phyloP scores from a whole-genome alignment of 257 asterid genomes.

The Avicennia marina region DNA sequence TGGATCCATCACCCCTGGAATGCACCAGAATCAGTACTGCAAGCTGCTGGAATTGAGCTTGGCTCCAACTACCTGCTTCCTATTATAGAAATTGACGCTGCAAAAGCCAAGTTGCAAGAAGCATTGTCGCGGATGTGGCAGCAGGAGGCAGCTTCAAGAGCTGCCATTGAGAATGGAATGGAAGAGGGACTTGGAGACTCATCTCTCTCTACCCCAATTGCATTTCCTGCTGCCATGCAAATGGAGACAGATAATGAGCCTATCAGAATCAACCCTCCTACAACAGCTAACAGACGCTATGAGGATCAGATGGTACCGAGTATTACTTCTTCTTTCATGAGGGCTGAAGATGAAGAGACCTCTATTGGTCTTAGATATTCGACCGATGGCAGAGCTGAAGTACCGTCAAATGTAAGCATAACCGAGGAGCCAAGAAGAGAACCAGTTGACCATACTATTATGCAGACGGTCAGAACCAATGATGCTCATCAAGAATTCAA shows the following conservation, averaged over 20 bases:
- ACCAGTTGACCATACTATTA: conserved; percentile 11
- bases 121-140: conserved; percentile 61
- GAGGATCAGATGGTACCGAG: conserved; percentile 76
- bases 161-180: conserved; percentile 49
- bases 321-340: conserved; percentile 45
- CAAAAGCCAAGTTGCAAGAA: conserved; percentile 43
- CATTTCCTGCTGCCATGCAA: conserved; percentile 49
- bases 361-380: conserved; percentile 35
- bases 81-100: conserved; percentile 50
- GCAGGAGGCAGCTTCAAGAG: conserved; percentile 45
- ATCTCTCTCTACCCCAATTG: conserved; percentile 35
- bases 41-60: conserved; percentile 66
- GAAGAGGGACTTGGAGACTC: conserved; percentile 78
- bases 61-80: conserved; percentile 68
- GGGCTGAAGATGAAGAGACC: conserved; percentile 46
- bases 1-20: conserved; percentile 74
- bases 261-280: conserved; percentile 30
- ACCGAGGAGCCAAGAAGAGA: conserved; percentile 32
- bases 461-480: conserved; percentile 9
- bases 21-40: conserved; percentile 61
- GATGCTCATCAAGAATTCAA: conserved; percentile 21
- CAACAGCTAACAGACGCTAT: conserved; percentile 31
- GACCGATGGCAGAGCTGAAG: conserved; percentile 51
- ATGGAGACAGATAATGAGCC: conserved; percentile 43
- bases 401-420: conserved; percentile 39